Evolutionary conservation across 805 yeast genomes (phyloP), one percentile per base, ranked within the genome.

Genomic region (Spathaspora gorwiae): DNA sequence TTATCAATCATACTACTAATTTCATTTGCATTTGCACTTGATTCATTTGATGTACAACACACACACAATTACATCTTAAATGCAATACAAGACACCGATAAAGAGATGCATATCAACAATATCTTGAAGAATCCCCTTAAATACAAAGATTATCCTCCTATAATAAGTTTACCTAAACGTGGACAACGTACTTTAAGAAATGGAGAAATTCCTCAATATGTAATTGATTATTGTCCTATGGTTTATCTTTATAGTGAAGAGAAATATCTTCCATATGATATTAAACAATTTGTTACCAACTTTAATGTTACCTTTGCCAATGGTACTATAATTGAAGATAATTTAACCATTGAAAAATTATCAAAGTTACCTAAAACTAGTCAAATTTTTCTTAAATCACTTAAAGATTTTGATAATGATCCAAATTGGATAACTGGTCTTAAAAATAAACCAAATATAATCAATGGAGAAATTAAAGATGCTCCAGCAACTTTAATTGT

Each of bases 211-310:
- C 95, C 94, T 0, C 59, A 60, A 7, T 86, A 79, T 61, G 84
- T 82, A 1, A 51, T 79, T 2, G 83, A 84, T 37, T 73, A 75
- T 57, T 79, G 86, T 4, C 98, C 99, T 0, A 66, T 83, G 43
- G 90, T 92, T 2, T 87, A 88, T 58, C 70, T 92, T 9, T 90
- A 92, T 66, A 82, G 95, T 1, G 99, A 92, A 59, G 99, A 92
- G 56, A 65, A 72, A 44, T 92, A 90, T 59, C 69, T 85, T 53
- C 96, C 99, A 0, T 88, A 88, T 54, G 95, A 89, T 56, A 75
- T 90, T 35, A 75, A 71, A 27, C 78, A 84, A 15, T 92, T 65
- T 60, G 90, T 87, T 6, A 65, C 67, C 6, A 78, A 87, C 58
- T 86, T 88, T 65, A 77, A 76, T 51, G 73, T 84, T 15, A 74